These are phyloP conservation scores for Suillus occidentalis DNA, from an alignment of 768 basidiomycete genomes.

Conservation along the genomic window DNA sequence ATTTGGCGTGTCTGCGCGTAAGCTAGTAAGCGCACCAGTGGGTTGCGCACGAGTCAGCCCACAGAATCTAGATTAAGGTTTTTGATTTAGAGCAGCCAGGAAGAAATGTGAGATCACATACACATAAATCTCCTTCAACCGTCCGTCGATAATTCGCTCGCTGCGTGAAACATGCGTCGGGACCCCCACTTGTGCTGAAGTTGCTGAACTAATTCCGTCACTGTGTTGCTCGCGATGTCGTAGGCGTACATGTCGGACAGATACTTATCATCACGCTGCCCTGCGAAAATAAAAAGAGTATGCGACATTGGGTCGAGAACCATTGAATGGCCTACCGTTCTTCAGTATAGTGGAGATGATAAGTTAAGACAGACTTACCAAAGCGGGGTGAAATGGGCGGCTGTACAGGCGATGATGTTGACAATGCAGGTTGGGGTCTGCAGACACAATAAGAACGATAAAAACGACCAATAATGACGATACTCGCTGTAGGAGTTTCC, in stretches of 20 bases:
- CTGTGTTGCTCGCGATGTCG: constrained; percentile 56
- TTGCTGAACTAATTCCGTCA: constrained; percentile 64
- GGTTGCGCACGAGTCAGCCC: constrained; percentile 51
- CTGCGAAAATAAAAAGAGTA: constrained; percentile 71
- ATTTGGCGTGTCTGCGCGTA: constrained; percentile 51
- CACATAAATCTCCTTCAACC: constrained; percentile 71
- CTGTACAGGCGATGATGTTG: constrained; percentile 27
- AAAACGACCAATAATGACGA: neutral
- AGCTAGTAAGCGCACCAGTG: constrained; percentile 39
- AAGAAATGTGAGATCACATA: constrained; percentile 34
- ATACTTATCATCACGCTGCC: constrained; percentile 65
- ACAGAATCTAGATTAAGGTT: constrained; percentile 49
- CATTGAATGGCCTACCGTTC: constrained; percentile 71
- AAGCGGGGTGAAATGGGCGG: constrained; percentile 57
- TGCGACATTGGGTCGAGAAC: constrained; percentile 61
- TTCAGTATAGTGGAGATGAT: neutral
- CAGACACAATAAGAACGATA: neutral
- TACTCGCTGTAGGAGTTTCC: constrained; percentile 68
- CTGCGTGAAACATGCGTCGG: constrained; percentile 73
- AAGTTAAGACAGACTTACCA: constrained; percentile 37
- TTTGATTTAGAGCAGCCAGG: neutral
- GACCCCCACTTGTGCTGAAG: constrained; percentile 60
- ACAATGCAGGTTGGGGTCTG: constrained; percentile 23
- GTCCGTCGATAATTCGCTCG: constrained; percentile 67
- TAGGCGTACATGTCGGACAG: constrained; percentile 78